phyloP scores from a whole-genome alignment of 2,329 filamentous ascomycete species.

The Aureobasidium vineae region DNA sequence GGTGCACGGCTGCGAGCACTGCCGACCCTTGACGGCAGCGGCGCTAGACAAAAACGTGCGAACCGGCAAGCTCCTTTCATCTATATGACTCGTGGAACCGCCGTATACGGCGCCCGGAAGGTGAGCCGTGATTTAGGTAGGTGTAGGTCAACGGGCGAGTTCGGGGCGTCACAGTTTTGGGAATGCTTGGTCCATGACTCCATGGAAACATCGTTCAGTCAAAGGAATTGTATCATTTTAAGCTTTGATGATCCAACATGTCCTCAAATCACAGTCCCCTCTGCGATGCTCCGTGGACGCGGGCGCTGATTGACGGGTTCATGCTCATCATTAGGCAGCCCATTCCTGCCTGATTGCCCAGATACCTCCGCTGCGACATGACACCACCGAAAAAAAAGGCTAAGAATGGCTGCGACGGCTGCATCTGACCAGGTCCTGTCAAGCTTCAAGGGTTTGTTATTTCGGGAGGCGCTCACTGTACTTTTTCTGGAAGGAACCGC shows the following conservation, averaged over 20 bases:
- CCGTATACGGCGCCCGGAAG: background rate
- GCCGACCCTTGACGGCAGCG: constrained; percentile 11
- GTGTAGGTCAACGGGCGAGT: constrained; percentile 4
- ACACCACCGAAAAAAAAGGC: background rate
- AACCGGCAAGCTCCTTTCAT: background rate
- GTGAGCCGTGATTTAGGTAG: background rate
- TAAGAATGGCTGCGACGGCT: background rate
- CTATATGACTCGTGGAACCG: constrained; percentile 21
- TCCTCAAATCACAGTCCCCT: constrained; percentile 2
- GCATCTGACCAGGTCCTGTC: background rate
- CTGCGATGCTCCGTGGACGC: background rate
- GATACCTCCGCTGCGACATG: background rate
- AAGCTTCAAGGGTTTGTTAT: background rate
- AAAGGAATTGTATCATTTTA: constrained; percentile 2
- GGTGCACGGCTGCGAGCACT: background rate
- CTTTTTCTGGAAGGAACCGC: background rate
- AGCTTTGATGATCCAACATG: background rate
- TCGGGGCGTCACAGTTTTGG: background rate
- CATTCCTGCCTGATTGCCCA: background rate
- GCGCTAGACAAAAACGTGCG: constrained; percentile 15
- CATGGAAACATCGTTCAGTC: background rate
- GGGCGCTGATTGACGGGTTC: background rate
- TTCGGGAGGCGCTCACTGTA: background rate
- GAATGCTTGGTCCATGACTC: background rate
- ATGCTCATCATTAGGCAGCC: constrained; percentile 20